Percentiles rank a stretch among this genome's conserved stretches.
Evolutionary conservation across 2,329 filamentous ascomycete genomes (phyloP).

Genomic region (Thielaviopsis populi): DNA sequence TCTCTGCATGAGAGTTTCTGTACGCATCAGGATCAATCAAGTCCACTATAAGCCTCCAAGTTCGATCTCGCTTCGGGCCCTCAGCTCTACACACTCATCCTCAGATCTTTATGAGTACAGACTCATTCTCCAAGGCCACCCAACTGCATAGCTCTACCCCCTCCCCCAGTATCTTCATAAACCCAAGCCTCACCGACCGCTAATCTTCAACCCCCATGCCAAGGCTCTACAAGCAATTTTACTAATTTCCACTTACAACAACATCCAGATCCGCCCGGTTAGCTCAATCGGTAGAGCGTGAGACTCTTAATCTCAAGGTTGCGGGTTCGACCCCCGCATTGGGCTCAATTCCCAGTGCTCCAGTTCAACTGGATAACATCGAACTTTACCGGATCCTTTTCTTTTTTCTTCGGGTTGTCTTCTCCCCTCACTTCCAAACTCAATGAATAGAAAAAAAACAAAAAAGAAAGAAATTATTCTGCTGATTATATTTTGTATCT

Average conservation of each 20-base stretch:
- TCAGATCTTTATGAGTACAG: too few relatives aligned
- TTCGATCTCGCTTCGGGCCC: too few relatives aligned
- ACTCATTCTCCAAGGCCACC: too few relatives aligned
- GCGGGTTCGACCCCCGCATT: constrained; percentile 28
- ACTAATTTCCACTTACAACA: not conserved
- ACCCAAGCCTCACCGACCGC: too few relatives aligned
- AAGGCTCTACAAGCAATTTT: not conserved
- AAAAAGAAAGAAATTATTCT: not conserved
- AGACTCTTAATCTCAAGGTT: constrained; percentile 46
- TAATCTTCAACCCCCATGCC: not conserved
- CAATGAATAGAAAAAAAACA: not conserved
- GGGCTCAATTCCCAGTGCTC: constrained; percentile 19
- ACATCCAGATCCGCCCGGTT: constrained; percentile 30
- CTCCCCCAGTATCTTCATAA: too few relatives aligned
- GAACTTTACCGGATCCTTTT: constrained; percentile 4
- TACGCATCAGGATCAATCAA: too few relatives aligned
- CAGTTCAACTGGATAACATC: constrained; percentile 15
- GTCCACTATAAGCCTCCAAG: too few relatives aligned
- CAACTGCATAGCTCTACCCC: too few relatives aligned
- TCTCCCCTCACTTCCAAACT: too few relatives aligned
- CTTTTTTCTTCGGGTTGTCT: too few relatives aligned
- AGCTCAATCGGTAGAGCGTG: constrained; percentile 61
- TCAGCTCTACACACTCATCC: too few relatives aligned
- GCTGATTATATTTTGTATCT: not conserved
- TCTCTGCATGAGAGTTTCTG: too few relatives aligned